Evolutionary conservation across 2,329 filamentous ascomycete species (phyloP).

Genomic region (Fusarium secorum): DNA sequence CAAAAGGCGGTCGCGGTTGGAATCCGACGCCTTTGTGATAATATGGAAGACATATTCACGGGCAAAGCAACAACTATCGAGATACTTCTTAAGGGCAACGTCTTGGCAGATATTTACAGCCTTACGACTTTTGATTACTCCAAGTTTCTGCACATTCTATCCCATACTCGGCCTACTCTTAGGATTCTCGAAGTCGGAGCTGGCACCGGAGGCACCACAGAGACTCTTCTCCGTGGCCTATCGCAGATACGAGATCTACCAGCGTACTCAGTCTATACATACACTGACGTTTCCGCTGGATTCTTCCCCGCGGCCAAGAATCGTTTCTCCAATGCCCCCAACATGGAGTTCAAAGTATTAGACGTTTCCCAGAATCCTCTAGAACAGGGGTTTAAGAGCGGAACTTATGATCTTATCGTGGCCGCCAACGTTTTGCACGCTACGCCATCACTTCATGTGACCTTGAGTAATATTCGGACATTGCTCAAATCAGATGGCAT

Average conservation of each 20-base stretch:
- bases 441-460: conserved; percentile 38
- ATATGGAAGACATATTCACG: neutral
- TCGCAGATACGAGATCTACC: neutral
- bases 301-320: conserved; percentile 44
- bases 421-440: conserved; percentile 46
- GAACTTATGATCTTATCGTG: conserved; percentile 37
- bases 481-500: conserved; percentile 43
- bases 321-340: neutral
- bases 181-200: conserved; percentile 52
- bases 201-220: conserved; percentile 41
- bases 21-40: neutral
- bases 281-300: conserved; percentile 50
- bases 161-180: conserved; percentile 47
- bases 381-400: conserved; percentile 28
- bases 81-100: neutral
- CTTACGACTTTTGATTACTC: conserved; percentile 3
- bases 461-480: conserved; percentile 16
- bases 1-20: neutral
- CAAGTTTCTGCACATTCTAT: neutral
- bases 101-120: neutral
- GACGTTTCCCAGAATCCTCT: conserved; percentile 23
- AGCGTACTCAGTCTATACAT: conserved; percentile 46
- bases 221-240: neutral
- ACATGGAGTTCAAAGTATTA: conserved; percentile 40
- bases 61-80: conserved; percentile 1